phyloP scores from a whole-genome alignment of 768 basidiomycete species.

The Serendipita indica region DNA sequence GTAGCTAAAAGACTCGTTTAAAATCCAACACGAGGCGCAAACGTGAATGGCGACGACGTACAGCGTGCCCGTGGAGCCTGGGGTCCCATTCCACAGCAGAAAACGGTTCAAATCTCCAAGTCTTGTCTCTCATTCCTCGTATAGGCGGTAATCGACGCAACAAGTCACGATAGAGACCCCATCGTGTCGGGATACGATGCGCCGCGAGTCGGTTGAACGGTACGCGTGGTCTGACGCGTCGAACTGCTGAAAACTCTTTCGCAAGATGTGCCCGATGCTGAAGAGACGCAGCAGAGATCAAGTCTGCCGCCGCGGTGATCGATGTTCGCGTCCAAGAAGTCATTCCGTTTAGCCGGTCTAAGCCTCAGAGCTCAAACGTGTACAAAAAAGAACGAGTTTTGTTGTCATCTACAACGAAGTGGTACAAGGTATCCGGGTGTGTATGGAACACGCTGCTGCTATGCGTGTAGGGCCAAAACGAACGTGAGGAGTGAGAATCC shows the following conservation, averaged over 20 bases:
- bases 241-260: slow-evolving; percentile 33
- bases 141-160: slow-evolving; percentile 40
- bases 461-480: background rate
- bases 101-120: background rate
- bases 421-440: background rate
- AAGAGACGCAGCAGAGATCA: background rate
- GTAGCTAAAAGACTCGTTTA: slow-evolving; percentile 31
- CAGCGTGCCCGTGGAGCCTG: background rate
- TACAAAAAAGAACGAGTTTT: background rate
- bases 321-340: too few relatives aligned
- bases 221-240: slow-evolving; percentile 42
- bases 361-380: too few relatives aligned
- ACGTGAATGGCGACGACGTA: slow-evolving; percentile 26
- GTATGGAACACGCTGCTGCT: background rate
- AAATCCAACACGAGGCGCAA: background rate
- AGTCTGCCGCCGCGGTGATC: background rate
- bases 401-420: background rate
- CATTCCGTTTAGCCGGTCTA: too few relatives aligned
- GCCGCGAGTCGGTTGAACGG: slow-evolving; percentile 56
- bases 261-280: slow-evolving; percentile 11
- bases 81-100: background rate
- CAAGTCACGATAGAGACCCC: slow-evolving; percentile 61
- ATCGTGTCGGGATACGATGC: slow-evolving; percentile 64
- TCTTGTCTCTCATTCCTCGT: background rate
- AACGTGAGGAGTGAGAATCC: background rate